Conservation (phyloP, 768 basidiomycete species). For the Inosperma sp. region DNA sequence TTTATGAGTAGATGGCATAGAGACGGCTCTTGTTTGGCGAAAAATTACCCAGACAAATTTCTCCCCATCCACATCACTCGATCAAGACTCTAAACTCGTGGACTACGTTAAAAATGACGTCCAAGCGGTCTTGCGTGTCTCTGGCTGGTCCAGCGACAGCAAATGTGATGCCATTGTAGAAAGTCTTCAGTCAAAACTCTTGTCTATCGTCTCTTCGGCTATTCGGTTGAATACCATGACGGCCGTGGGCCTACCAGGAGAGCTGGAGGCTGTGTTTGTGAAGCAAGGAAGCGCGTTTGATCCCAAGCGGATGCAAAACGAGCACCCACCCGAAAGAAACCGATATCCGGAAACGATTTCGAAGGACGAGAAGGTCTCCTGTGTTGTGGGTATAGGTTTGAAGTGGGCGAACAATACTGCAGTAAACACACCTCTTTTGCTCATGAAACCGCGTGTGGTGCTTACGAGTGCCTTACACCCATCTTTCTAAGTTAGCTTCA, state of each 20-base stretch:
- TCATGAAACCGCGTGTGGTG: constrained; percentile 29
- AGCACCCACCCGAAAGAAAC: constrained; percentile 13
- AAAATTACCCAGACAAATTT: constrained; percentile 23
- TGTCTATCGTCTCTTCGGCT: constrained; percentile 28
- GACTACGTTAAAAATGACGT: constrained; percentile 21
- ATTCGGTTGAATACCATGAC: constrained; percentile 30
- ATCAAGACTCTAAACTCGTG: constrained; percentile 22
- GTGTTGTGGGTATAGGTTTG: constrained; percentile 32
- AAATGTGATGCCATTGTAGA: constrained; percentile 14
- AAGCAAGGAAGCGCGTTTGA: constrained; percentile 28
- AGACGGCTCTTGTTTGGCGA: constrained; percentile 24
- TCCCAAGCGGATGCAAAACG: constrained; percentile 28
- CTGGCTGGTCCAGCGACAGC: constrained; percentile 27
- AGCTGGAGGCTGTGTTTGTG: constrained; percentile 25
- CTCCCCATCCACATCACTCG: constrained; percentile 17
- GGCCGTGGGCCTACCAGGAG: constrained; percentile 22
- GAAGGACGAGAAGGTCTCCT: constrained; percentile 25
- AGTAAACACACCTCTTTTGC: constrained; percentile 15
- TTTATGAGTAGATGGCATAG: constrained; percentile 19
- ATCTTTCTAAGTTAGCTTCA: constrained; percentile 4
- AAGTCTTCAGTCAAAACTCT: constrained; percentile 18
- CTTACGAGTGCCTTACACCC: constrained; percentile 17
- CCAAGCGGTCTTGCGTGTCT: constrained; percentile 22
- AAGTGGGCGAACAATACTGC: constrained; percentile 13
- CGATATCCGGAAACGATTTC: constrained; percentile 8